Percentiles rank a stretch among this genome's conserved stretches.
Conservation (phyloP, 306 rosid species). For the Dalbergia oliveri region DNA sequence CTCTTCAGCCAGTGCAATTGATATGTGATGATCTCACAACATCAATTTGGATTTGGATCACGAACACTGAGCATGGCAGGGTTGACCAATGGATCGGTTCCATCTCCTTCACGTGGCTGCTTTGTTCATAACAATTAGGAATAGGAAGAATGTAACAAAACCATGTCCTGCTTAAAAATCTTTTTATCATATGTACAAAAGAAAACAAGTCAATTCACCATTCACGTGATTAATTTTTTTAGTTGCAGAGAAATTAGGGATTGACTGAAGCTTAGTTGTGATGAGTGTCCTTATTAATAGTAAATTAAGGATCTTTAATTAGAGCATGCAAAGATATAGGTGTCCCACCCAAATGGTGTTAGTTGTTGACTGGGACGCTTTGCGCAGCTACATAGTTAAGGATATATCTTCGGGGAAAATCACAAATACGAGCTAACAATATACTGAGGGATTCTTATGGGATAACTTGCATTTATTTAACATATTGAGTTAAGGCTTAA, state of each 20-base stretch:
- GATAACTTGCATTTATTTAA: no score
- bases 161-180: not conserved
- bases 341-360: slow-evolving; percentile 36
- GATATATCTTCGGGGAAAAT: no score
- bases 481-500: no score
- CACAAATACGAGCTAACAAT: no score
- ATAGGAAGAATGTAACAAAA: not conserved
- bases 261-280: not conserved
- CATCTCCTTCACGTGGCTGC: slow-evolving; percentile 24
- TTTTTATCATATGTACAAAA: not conserved
- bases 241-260: not conserved
- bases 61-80: not conserved
- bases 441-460: no score
- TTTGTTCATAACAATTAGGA: not conserved
- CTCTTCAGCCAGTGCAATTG: not conserved
- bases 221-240: not conserved
- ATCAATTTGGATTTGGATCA: slow-evolving; percentile 29
- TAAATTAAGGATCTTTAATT: slow-evolving; percentile 11
- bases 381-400: not conserved
- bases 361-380: slow-evolving; percentile 34
- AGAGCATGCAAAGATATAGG: slow-evolving; percentile 42
- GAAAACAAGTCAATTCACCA: not conserved
- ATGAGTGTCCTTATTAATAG: slow-evolving; percentile 10
- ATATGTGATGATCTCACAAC: slow-evolving; percentile 13
- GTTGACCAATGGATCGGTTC: slow-evolving; percentile 18